phyloP scores from a whole-genome alignment of 768 basidiomycete species.

The Mycena metata region DNA sequence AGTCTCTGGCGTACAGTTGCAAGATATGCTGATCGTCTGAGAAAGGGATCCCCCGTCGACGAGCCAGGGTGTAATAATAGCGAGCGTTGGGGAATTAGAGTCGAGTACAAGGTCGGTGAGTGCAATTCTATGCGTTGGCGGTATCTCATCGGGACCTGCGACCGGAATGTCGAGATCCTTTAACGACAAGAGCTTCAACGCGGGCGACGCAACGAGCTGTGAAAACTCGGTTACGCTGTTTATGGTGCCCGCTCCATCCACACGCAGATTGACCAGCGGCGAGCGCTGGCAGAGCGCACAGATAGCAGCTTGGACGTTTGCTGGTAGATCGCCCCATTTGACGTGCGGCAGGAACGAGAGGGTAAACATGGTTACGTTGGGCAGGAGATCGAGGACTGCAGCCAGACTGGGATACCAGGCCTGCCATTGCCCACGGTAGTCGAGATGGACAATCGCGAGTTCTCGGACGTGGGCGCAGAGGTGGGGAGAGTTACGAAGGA shows the following conservation, averaged over 20 bases:
- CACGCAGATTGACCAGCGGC: neutral
- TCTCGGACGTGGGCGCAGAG: neutral
- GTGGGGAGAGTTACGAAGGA: neutral
- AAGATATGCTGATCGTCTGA: neutral
- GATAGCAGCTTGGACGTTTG: neutral
- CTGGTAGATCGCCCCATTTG: neutral
- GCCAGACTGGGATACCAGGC: neutral
- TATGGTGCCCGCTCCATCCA: neutral
- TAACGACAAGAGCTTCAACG: neutral
- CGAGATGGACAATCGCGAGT: neutral
- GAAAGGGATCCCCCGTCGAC: neutral
- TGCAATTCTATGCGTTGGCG: neutral
- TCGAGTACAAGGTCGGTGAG: neutral
- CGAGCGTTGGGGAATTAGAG: neutral
- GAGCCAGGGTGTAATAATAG: neutral
- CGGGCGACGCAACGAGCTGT: neutral
- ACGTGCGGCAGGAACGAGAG: neutral
- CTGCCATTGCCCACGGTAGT: neutral
- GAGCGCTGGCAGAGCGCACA: slow-evolving; percentile 3
- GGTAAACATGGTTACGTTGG: neutral
- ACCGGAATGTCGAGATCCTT: neutral
- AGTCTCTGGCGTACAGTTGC: neutral
- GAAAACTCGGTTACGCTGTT: neutral
- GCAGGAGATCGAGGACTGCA: neutral
- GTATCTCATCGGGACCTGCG: neutral